Evolutionary conservation across 2,329 filamentous ascomycete genomes (phyloP), one percentile per base, ranked within the genome.

Genomic region (Trichoderma sp.): DNA sequence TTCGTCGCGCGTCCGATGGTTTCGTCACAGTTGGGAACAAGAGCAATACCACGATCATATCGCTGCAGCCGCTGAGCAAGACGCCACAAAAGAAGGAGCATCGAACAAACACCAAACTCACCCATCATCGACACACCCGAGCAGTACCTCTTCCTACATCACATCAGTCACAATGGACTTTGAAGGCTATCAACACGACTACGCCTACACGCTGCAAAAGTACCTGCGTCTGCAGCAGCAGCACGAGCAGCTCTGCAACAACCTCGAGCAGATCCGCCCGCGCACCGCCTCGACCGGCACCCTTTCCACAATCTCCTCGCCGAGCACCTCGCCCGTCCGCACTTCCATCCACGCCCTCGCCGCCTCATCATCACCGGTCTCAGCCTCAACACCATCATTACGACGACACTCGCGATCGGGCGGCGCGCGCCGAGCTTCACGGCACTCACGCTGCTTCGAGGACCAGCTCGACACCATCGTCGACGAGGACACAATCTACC

Each of bases 301-400:
- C 62, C 72, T 74, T 15, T 78, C 79, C 2, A 75, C 77, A 12
- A 70, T 76, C 55, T 79, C 79, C 2, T 81, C 88, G 73, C 81
- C 87, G 75, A 77, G 87, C 73, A 82, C 84, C 72, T 88, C 88
- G 73, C 84, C 82, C 72, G 80, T 85, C 75, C 73, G 88, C 78
- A 74, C 82, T 7, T 55, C 50, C 41, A 55, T 63, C 59, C 44
- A 45, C 24, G 28, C 39, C 74, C 34, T 39, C 2, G 34, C 34
- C 7, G 34, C 34, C 7, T 39, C 34, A 30, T 30, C 30, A 14
- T 30, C 30, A 14, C 34, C 34, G 12, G 12, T 39, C 12, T 39
- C 34, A 14, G 34, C 34, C 3, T 14, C 34, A 14, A 14, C 34
- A 14, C 34, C 34, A 4, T 72, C 82, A 79, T 71, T 83, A 77